phyloP scores from a whole-genome alignment of 768 basidiomycete species.

The Fibroporia radiculosa region DNA sequence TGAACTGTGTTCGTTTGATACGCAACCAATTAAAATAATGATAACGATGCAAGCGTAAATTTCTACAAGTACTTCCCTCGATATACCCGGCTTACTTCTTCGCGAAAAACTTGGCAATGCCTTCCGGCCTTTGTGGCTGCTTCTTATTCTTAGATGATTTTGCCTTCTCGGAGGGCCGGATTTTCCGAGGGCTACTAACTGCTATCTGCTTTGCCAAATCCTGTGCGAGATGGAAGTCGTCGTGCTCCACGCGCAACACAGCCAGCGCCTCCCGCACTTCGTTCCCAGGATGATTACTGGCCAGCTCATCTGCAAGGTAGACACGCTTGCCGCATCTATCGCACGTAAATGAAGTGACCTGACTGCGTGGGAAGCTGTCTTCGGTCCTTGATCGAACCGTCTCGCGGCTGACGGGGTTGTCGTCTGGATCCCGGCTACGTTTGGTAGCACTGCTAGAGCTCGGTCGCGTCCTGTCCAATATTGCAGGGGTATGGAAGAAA shows the following conservation, averaged over 20 bases:
- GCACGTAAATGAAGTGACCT: slow-evolving; percentile 42
- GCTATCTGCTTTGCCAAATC: slow-evolving; percentile 49
- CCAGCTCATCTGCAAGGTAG: slow-evolving; percentile 19
- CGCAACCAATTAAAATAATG: not conserved
- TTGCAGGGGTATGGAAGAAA: slow-evolving; percentile 52
- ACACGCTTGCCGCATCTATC: slow-evolving; percentile 47
- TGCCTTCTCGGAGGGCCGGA: slow-evolving; percentile 12
- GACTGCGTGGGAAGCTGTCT: not conserved
- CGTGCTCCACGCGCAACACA: slow-evolving; percentile 59
- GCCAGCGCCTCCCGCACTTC: slow-evolving; percentile 28
- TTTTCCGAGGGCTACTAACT: slow-evolving; percentile 14
- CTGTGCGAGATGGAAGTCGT: slow-evolving; percentile 85
- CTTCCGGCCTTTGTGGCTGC: slow-evolving; percentile 20
- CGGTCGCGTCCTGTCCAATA: slow-evolving; percentile 3
- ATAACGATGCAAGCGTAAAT: not conserved
- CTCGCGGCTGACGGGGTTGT: too few relatives aligned
- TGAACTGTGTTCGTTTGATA: not conserved
- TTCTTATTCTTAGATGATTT: slow-evolving; percentile 15
- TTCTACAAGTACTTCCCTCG: too few relatives aligned
- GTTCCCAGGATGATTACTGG: slow-evolving; percentile 20
- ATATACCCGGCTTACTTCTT: slow-evolving; percentile 26
- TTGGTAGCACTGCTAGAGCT: not conserved
- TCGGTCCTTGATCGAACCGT: slow-evolving; percentile 24
- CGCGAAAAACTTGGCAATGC: slow-evolving; percentile 43
- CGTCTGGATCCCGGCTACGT: slow-evolving; percentile 6